Conservation (phyloP, 148 eudicot genomes). For the Hydrangea macrophylla region DNA sequence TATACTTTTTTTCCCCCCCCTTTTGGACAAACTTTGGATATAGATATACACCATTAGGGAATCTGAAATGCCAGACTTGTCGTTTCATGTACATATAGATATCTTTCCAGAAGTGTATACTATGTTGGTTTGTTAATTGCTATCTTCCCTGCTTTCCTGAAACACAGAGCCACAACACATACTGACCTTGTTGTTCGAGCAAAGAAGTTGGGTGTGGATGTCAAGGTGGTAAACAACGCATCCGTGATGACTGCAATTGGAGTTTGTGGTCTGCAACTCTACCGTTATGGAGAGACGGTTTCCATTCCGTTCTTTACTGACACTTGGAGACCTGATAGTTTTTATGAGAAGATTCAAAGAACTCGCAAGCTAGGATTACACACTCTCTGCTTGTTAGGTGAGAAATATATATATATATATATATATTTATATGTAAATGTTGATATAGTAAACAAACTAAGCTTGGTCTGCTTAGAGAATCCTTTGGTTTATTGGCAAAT, state of each 20-base stretch:
- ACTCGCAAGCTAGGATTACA: slow-evolving; percentile 74
- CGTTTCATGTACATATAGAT: not conserved
- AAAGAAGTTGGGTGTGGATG: slow-evolving; percentile 67
- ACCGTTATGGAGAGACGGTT: slow-evolving; percentile 91
- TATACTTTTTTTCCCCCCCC: too few species aligned
- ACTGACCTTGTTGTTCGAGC: slow-evolving; percentile 95
- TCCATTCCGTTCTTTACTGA: slow-evolving; percentile 95
- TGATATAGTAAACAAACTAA: not conserved
- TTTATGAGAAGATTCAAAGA: slow-evolving; percentile 78
- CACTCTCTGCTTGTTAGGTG: slow-evolving; percentile 93
- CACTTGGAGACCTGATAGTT: slow-evolving; percentile 93
- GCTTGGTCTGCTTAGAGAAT: not conserved
- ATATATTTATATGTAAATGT: not conserved
- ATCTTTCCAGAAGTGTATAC: not conserved
- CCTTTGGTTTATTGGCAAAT: not conserved
- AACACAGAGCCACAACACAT: slow-evolving; percentile 83
- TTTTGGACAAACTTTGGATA: too few species aligned
- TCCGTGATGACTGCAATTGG: slow-evolving; percentile 93
- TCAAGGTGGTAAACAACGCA: slow-evolving; percentile 85
- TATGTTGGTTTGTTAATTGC: slow-evolving; percentile 1
- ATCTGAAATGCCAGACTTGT: not conserved
- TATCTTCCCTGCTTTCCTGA: slow-evolving; percentile 4
- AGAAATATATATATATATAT: too few species aligned
- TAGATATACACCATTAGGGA: not conserved
- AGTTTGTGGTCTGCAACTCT: slow-evolving; percentile 84